Conservation (phyloP, 2,329 filamentous ascomycete genomes). For the Aspergillus alliaceus region DNA sequence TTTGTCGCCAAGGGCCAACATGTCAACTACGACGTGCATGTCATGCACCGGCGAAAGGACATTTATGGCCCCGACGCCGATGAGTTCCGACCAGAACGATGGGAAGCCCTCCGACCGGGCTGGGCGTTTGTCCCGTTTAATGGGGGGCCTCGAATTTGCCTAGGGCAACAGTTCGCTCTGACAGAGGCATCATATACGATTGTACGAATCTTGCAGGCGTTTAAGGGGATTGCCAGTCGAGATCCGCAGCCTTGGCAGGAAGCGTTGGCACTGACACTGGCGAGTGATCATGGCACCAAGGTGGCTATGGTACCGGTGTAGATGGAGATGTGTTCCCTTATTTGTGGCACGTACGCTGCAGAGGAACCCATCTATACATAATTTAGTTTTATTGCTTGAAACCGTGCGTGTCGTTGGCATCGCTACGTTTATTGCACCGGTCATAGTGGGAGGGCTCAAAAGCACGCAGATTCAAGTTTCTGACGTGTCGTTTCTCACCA, state of each 20-base stretch:
- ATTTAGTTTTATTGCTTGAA: no score
- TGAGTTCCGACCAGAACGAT: conserved; percentile 24
- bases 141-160: conserved; percentile 28
- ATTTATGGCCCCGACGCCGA: conserved; percentile 23
- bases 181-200: conserved; percentile 24
- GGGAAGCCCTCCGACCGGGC: conserved; percentile 26
- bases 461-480: no score
- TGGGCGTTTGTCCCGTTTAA: conserved; percentile 34
- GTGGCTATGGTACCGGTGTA: background rate
- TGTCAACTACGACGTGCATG: conserved; percentile 26
- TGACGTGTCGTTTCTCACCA: no score
- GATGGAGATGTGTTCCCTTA: background rate
- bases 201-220: conserved; percentile 14
- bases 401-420: no score
- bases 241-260: background rate
- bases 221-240: background rate
- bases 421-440: no score
- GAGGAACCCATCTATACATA: no score
- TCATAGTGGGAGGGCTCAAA: no score
- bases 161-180: conserved; percentile 23
- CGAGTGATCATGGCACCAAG: background rate
- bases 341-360: no score
- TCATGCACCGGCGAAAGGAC: conserved; percentile 46
- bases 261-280: background rate
- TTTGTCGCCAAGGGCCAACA: conserved; percentile 27